Conservation (phyloP, 2,329 filamentous ascomycete species). For the Huntiella decipiens region DNA sequence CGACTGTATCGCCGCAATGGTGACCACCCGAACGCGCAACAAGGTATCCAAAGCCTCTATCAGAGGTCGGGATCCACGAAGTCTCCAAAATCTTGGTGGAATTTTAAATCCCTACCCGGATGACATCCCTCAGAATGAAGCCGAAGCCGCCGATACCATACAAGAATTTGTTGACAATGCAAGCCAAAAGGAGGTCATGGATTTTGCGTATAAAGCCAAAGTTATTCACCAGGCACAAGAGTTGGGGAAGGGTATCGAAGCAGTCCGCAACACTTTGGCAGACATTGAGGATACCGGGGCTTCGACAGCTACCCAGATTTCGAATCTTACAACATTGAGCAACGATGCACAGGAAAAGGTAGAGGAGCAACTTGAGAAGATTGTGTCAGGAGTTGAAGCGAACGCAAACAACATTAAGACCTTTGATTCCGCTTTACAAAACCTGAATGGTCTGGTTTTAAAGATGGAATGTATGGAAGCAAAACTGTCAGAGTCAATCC, state of each 20-base stretch:
- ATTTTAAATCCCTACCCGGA: slow-evolving; percentile 1
- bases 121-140: neutral
- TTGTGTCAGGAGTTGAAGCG: neutral
- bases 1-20: too few species aligned
- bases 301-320: slow-evolving; percentile 6
- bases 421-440: slow-evolving; percentile 3
- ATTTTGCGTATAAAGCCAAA: slow-evolving; percentile 10
- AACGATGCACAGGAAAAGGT: slow-evolving; percentile 3
- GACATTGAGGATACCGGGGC: slow-evolving; percentile 7
- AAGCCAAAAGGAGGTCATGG: slow-evolving; percentile 4
- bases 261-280: slow-evolving; percentile 6
- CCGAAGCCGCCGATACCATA: neutral
- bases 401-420: slow-evolving; percentile 5
- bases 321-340: slow-evolving; percentile 1
- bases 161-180: slow-evolving; percentile 6
- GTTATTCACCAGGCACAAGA: slow-evolving; percentile 6
- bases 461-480: slow-evolving; percentile 7
- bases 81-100: too few species aligned
- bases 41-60: too few species aligned
- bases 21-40: too few species aligned
- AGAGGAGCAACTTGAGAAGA: slow-evolving; percentile 4
- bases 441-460: slow-evolving; percentile 1
- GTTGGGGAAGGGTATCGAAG: slow-evolving; percentile 1
- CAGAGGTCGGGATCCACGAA: too few species aligned
- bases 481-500: neutral